Evolutionary conservation across 768 basidiomycete genomes (phyloP), one percentile per base, ranked within the genome.

Genomic region (Coprinopsis marcescibilis): DNA sequence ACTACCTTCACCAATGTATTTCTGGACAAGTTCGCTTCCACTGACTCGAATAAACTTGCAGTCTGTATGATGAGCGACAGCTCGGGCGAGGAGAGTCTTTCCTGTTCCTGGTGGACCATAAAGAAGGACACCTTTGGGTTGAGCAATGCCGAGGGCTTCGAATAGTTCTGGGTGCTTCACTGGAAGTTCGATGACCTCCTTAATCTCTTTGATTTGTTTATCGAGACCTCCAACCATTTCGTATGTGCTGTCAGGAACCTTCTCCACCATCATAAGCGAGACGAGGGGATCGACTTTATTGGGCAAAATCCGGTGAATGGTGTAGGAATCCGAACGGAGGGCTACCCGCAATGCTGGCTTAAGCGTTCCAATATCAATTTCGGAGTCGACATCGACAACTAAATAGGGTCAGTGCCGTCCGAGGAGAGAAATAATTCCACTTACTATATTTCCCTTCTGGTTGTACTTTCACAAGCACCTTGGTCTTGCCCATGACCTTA

Each of bases 211-310:
- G 64, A 98, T 98, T 61, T 97, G 95, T 66, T 95, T 90, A 73
- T 98, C 96, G 49, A 98, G 78, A 56, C 95, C 95, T 17, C 96
- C 96, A 51, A 99, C 95, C 94, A 98, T 97, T 67, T 98, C 96
- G 68, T 99, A 99, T 24, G 96, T 98, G 66, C 89, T 92, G 65
- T 98, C 95, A 0, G 95, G 95, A 0, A 98, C 95, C 65, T 99
- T 99, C 69, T 99, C 95, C 10, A 98, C 95, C 94, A 98, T 97
- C 96, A 98, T 98, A 52, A 98, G 80, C 15, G 93, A 96, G 24
- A 98, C 94, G 32, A 98, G 83, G 3, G 96, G 95, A 65, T 97
- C 96, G 57, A 97, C 88, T 70, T 99, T 97, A 73, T 93, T 96
- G 0, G 93, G 93, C 0, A 98, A 73, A 56, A 98, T 89, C 65